These are phyloP conservation scores for Arachnopeziza araneosa DNA, from an alignment of 2,329 filamentous ascomycete species.

Conservation along the genomic window DNA sequence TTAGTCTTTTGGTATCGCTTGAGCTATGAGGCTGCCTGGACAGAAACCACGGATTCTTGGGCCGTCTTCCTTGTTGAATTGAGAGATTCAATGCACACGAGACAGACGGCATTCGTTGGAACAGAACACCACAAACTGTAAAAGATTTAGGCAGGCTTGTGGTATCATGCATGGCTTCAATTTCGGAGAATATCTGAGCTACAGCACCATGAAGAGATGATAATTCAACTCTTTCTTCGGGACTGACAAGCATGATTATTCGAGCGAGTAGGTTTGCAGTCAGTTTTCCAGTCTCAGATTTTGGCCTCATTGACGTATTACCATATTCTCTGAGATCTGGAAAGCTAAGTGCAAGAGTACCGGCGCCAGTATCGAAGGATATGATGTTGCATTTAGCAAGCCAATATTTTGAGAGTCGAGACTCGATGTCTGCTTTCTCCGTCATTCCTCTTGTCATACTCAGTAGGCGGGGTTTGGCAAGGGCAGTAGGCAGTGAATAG, in stretches of 20 bases:
- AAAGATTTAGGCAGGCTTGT: slow-evolving; percentile 2
- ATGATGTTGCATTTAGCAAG: slow-evolving; percentile 42
- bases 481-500: slow-evolving; percentile 59
- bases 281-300: slow-evolving; percentile 17
- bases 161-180: neutral
- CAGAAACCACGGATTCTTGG: slow-evolving; percentile 15
- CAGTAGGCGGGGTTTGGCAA: slow-evolving; percentile 61
- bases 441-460: slow-evolving; percentile 49
- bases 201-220: slow-evolving; percentile 38
- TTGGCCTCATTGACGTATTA: neutral
- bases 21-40: slow-evolving; percentile 20
- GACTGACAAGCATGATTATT: slow-evolving; percentile 44
- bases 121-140: slow-evolving; percentile 20
- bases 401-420: slow-evolving; percentile 49
- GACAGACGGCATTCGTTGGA: slow-evolving; percentile 10
- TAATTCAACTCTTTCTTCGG: slow-evolving; percentile 38
- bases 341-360: slow-evolving; percentile 27
- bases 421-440: slow-evolving; percentile 37
- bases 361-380: slow-evolving; percentile 27
- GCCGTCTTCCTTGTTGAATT: neutral
- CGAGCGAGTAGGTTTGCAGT: slow-evolving; percentile 41
- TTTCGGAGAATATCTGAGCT: slow-evolving; percentile 36
- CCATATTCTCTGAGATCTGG: slow-evolving; percentile 4
- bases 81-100: neutral
- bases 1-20: neutral